Evolutionary conservation across 2,329 filamentous ascomycete genomes (phyloP).

Genomic region (Pyrenochaeta sp.): DNA sequence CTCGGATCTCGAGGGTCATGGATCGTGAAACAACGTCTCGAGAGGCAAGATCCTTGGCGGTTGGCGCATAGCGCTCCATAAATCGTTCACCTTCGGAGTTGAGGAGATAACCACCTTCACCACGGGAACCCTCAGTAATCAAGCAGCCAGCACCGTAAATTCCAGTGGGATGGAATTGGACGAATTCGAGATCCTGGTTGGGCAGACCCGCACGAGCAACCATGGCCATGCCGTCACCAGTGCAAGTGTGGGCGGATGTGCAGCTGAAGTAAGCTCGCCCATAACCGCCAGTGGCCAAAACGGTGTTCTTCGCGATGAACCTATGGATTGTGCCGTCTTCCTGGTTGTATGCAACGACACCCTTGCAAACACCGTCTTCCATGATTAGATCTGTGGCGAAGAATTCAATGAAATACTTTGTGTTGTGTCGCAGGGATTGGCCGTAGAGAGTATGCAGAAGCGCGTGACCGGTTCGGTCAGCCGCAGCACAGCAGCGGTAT

Average conservation of each 20-base stretch:
- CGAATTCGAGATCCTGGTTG: conserved; percentile 99
- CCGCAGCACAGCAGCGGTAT: conserved; percentile 95
- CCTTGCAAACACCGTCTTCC: conserved; percentile 96
- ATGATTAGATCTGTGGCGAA: conserved; percentile 97
- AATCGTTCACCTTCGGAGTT: conserved; percentile 99
- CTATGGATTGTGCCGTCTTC: conserved; percentile 97
- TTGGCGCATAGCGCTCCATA: conserved; percentile 98
- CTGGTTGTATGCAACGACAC: conserved; percentile 97
- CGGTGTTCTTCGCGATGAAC: conserved; percentile 96
- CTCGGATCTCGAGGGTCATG: conserved; percentile 98
- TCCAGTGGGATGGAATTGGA: conserved; percentile 98
- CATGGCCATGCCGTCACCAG: conserved; percentile 99
- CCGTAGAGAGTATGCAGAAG: conserved; percentile 98
- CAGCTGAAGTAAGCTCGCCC: conserved; percentile 98
- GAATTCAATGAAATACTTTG: conserved; percentile 99
- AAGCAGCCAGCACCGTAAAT: conserved; percentile 96
- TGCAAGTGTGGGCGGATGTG: conserved; percentile 97
- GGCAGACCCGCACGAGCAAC: conserved; percentile 96
- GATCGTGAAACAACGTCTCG: conserved; percentile 96
- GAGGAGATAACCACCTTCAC: conserved; percentile 96
- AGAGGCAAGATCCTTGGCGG: conserved; percentile 95
- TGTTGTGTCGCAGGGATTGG: conserved; percentile 95
- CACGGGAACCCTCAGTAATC: conserved; percentile 97
- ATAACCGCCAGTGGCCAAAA: conserved; percentile 96
- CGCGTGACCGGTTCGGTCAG: conserved; percentile 95